Base-by-base conservation (phyloP, 1,139 yeast genomes). In the Protomyces inouyei region DNA sequence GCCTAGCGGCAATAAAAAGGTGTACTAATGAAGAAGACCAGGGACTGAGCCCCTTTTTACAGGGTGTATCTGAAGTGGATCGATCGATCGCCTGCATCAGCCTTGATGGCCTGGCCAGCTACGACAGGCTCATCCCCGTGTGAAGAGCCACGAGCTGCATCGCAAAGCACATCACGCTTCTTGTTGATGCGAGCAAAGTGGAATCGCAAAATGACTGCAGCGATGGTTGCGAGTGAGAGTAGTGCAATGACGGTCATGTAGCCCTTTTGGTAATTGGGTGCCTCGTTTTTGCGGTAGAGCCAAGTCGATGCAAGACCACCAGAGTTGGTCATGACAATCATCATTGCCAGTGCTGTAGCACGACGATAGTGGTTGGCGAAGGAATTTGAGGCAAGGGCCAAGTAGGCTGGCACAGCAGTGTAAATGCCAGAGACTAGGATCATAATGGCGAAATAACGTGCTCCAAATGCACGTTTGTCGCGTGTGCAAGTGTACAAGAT, bases 321-420 rank as follows among this genome's bases (percentile, higher is more conserved):
- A 5, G 53, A 45, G 43, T 60, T 60, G 25, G 64, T 37, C 52
- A 52, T 40, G 54, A 60, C 64, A 38, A 61, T 56, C 55, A 56
- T 56, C 36, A 21, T 18, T 10, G 37, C 64, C 55, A 61, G 14
- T 1, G 60, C 60, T 21, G 57, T 55, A 3, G 60, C 60, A 10
- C 52, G 60, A 23, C 36, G 35, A 56, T 23, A 87, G 78, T 64
- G 82, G 75, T 71, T 84, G 87, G 52, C 87, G 86, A 28, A 84
- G 82, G 69, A 83, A 72, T 86, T 79, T 16, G 86, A 81, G 18
- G 85, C 76, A 85, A 87, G 83, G 72, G 88, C 84, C 40, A 85
- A 83, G 25, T 84, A 72, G 28, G 82, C 71, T 14, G 88, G 88
- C 87, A 85, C 84, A 28, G 83, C 81, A 4, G 84, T 76, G 72